phyloP scores from a whole-genome alignment of 345 rosid genomes.

The Tarenaya hassleriana region DNA sequence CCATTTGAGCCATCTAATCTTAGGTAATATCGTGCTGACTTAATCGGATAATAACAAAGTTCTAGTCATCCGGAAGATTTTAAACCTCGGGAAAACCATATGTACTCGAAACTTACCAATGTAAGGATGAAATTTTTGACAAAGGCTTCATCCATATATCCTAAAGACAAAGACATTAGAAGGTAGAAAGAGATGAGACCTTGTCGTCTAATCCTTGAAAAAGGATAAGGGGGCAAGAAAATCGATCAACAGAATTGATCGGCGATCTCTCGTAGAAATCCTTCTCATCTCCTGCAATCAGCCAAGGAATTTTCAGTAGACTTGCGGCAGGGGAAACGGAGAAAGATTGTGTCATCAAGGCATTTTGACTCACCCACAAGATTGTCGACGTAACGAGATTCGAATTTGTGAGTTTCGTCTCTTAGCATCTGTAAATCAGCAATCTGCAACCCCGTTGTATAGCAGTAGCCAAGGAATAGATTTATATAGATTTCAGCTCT shows the following conservation, averaged over 20 bases:
- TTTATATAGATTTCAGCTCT: too few relatives aligned
- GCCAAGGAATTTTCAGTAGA: slow-evolving; percentile 13
- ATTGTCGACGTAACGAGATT: slow-evolving; percentile 76
- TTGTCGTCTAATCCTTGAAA: slow-evolving; percentile 96
- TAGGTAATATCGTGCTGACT: too few relatives aligned
- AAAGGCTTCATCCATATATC: too few relatives aligned
- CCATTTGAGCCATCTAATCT: too few relatives aligned
- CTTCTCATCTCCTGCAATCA: slow-evolving; percentile 58
- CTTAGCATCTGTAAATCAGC: slow-evolving; percentile 74
- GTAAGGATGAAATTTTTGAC: too few relatives aligned
- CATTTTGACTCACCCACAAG: slow-evolving; percentile 73
- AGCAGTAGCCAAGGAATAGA: too few relatives aligned
- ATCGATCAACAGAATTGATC: slow-evolving; percentile 67
- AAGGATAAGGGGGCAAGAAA: slow-evolving; percentile 90
- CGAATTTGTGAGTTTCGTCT: slow-evolving; percentile 85
- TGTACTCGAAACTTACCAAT: too few relatives aligned
- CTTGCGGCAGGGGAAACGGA: slow-evolving; percentile 7
- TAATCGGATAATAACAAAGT: too few relatives aligned
- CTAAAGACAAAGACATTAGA: background rate
- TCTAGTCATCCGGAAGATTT: too few relatives aligned
- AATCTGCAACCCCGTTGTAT: too few relatives aligned
- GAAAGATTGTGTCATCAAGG: background rate
- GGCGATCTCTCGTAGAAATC: slow-evolving; percentile 76
- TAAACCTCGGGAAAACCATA: too few relatives aligned
- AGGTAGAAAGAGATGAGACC: background rate